Evolutionary conservation across 805 yeast genomes (phyloP).

Genomic region (Wickerhamiella shivajii): DNA sequence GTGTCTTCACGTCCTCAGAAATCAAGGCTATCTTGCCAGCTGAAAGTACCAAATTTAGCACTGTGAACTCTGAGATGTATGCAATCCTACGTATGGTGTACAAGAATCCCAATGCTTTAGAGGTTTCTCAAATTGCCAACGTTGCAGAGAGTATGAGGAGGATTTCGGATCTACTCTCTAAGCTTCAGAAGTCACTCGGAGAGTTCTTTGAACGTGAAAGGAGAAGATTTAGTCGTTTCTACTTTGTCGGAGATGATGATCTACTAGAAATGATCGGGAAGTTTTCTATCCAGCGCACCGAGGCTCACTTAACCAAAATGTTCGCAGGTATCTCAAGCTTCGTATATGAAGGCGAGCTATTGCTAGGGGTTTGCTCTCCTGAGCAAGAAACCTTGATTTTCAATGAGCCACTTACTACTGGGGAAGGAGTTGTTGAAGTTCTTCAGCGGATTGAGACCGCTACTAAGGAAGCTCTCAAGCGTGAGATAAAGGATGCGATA

Average conservation of each 20-base stretch:
- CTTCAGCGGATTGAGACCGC: slow-evolving; percentile 41
- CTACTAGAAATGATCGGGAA: slow-evolving; percentile 69
- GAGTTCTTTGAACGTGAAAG: slow-evolving; percentile 75
- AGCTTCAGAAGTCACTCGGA: slow-evolving; percentile 48
- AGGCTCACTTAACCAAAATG: slow-evolving; percentile 53
- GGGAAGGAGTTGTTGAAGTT: slow-evolving; percentile 45
- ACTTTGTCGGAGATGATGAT: slow-evolving; percentile 84
- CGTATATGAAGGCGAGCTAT: slow-evolving; percentile 23
- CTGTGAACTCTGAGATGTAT: slow-evolving; percentile 47
- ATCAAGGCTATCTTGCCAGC: slow-evolving; percentile 49
- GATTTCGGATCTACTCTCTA: slow-evolving; percentile 39
- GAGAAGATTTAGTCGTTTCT: slow-evolving; percentile 62
- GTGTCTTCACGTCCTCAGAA: slow-evolving; percentile 50
- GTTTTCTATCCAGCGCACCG: slow-evolving; percentile 27
- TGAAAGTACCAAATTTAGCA: slow-evolving; percentile 53
- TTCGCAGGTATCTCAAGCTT: slow-evolving; percentile 47
- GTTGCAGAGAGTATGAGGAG: slow-evolving; percentile 34
- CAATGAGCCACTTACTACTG: slow-evolving; percentile 28
- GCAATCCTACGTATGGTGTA: slow-evolving; percentile 35
- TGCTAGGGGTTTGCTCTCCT: slow-evolving; percentile 40
- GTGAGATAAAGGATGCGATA: slow-evolving; percentile 24
- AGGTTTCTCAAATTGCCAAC: slow-evolving; percentile 36
- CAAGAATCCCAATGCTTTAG: slow-evolving; percentile 39
- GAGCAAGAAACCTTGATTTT: slow-evolving; percentile 44
- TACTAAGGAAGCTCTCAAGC: slow-evolving; percentile 35